Conservation (phyloP, 2,329 filamentous ascomycete genomes). For the Stagonosporopsis vannaccii region DNA sequence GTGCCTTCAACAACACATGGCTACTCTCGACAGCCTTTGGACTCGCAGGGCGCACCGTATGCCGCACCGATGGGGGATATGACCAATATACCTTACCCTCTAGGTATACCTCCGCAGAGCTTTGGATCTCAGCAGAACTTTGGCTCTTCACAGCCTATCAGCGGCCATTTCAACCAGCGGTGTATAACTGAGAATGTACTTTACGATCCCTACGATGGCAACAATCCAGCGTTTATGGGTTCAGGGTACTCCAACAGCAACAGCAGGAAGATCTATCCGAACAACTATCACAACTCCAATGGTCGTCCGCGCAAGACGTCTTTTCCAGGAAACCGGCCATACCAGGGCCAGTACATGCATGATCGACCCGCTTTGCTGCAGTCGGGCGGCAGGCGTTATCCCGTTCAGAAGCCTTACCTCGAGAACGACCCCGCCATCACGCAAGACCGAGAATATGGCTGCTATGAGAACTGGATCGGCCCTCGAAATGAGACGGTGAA, state of each 20-base stretch:
- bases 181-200: slow-evolving; percentile 16
- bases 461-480: slow-evolving; percentile 40
- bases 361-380: slow-evolving; percentile 16
- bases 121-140: slow-evolving; percentile 19
- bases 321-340: slow-evolving; percentile 13
- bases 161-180: slow-evolving; percentile 21
- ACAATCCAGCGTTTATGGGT: slow-evolving; percentile 30
- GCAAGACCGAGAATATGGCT: slow-evolving; percentile 32
- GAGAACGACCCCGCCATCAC: slow-evolving; percentile 27
- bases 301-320: slow-evolving; percentile 35
- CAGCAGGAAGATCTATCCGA: slow-evolving; percentile 23
- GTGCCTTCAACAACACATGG: slow-evolving; percentile 19
- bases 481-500: slow-evolving; percentile 36
- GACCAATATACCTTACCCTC: slow-evolving; percentile 36
- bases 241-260: slow-evolving; percentile 20
- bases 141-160: slow-evolving; percentile 17
- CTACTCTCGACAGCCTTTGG: slow-evolving; percentile 22
- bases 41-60: slow-evolving; percentile 5
- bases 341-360: slow-evolving; percentile 19
- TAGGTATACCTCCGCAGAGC: slow-evolving; percentile 14
- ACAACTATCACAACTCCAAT: slow-evolving; percentile 20
- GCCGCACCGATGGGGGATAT: slow-evolving; percentile 35
- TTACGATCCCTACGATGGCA: slow-evolving; percentile 40
- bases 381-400: slow-evolving; percentile 5
- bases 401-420: slow-evolving; percentile 12